These are phyloP conservation scores for Candida chauliodis DNA, from an alignment of 805 yeast genomes.

Conservation along the genomic window DNA sequence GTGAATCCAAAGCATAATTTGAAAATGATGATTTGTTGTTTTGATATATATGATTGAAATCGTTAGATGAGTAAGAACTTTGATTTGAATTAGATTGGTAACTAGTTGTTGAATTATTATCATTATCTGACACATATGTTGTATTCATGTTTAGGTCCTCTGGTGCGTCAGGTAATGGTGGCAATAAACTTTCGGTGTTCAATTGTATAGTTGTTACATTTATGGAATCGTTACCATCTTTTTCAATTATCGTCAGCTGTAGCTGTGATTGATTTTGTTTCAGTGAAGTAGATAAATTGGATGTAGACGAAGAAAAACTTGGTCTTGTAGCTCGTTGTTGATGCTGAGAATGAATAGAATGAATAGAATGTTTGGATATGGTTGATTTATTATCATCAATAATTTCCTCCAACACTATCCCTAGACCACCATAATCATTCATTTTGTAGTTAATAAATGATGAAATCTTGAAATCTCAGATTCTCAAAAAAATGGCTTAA, in stretches of 20 bases:
- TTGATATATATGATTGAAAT: constrained; percentile 6
- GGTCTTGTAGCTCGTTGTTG: background rate
- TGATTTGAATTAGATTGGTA: background rate
- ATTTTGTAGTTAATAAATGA: background rate
- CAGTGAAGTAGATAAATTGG: background rate
- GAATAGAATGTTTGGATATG: background rate
- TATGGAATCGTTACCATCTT: background rate
- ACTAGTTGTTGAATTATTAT: constrained; percentile 6
- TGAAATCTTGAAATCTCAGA: too few species aligned
- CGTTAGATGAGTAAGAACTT: constrained; percentile 1
- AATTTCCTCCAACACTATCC: constrained; percentile 30
- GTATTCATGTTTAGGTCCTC: constrained; percentile 11
- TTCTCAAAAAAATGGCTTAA: too few species aligned
- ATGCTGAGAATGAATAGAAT: background rate
- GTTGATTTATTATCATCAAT: constrained; percentile 9
- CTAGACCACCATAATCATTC: constrained; percentile 22
- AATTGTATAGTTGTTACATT: background rate
- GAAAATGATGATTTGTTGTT: constrained; percentile 7
- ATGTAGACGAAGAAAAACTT: background rate
- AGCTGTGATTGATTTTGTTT: background rate
- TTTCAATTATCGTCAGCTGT: background rate
- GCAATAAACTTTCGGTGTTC: constrained; percentile 20
- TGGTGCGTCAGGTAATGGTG: constrained; percentile 25
- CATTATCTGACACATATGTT: constrained; percentile 3
- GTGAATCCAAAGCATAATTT: constrained; percentile 18